A percentile compares a stretch with the other conserved stretches of the same genome.
These are phyloP conservation scores for Solanum ossicruentum DNA, from an alignment of 257 asterid species.

Conservation along the genomic window DNA sequence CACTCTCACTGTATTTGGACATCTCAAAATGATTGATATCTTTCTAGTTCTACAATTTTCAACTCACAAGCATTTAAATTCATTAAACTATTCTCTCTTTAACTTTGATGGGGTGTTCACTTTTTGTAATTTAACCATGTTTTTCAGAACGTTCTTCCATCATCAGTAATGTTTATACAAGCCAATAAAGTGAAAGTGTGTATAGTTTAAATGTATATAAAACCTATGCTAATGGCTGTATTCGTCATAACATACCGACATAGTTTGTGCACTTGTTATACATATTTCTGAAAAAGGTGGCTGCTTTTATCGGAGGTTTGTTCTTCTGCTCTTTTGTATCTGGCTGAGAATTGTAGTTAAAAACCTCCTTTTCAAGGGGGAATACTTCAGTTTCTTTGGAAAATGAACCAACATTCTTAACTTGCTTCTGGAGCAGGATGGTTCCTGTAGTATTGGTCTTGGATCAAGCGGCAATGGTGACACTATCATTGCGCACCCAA, in stretches of 20 bases:
- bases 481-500: conserved; percentile 35
- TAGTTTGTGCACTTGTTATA: neutral
- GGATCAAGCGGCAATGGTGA: conserved; percentile 75
- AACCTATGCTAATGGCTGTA: neutral
- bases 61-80: neutral
- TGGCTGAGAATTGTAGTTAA: neutral
- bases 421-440: conserved; percentile 43
- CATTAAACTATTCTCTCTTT: neutral
- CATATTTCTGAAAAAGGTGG: neutral
- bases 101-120: neutral
- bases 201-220: neutral
- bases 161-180: neutral
- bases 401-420: neutral
- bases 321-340: neutral
- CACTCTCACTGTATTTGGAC: neutral
- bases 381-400: neutral
- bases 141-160: neutral
- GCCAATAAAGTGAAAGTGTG: neutral
- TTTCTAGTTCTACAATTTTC: neutral
- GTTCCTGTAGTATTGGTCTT: conserved; percentile 67
- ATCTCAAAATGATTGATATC: neutral
- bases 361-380: neutral
- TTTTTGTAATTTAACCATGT: neutral
- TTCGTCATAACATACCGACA: neutral
- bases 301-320: neutral